Evolutionary conservation across 495 filamentous ascomycete genomes (phyloP).

Genomic region (Xylaria venustula): DNA sequence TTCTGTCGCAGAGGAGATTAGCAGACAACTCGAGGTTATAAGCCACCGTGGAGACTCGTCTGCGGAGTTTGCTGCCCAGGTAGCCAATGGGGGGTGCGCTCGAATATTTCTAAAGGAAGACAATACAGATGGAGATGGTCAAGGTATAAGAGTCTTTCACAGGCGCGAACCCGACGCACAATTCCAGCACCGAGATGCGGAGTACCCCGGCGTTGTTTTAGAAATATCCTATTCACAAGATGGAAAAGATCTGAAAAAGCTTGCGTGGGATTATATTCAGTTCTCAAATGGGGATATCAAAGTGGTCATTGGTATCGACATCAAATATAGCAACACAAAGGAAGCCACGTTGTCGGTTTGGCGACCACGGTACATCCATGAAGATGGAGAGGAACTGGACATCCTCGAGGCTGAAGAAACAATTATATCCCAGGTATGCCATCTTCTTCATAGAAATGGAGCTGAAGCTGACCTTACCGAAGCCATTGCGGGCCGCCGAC

Average conservation of each 20-base stretch:
- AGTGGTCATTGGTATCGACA: conserved; percentile 18
- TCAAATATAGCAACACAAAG: conserved; percentile 16
- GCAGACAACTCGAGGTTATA: not conserved
- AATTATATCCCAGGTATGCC: not conserved
- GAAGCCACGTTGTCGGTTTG: not conserved
- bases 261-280: conserved; percentile 19
- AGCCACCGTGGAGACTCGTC: not conserved
- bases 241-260: conserved; percentile 12
- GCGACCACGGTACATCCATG: not conserved
- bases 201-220: conserved; percentile 17
- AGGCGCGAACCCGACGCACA: not conserved
- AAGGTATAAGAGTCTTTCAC: not conserved
- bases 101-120: not conserved
- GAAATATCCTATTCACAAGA: conserved; percentile 18
- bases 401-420: not conserved
- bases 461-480: not conserved
- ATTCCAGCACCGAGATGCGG: not conserved
- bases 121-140: not conserved
- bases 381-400: not conserved
- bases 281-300: conserved; percentile 15
- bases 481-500: not conserved
- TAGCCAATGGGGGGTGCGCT: not conserved
- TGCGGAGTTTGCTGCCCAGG: not conserved
- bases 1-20: not conserved
- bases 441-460: not conserved